Percentiles rank a stretch among this genome's conserved stretches.
Conservation (phyloP, 2,329 filamentous ascomycete genomes). For the Teratosphaeria viscida region DNA sequence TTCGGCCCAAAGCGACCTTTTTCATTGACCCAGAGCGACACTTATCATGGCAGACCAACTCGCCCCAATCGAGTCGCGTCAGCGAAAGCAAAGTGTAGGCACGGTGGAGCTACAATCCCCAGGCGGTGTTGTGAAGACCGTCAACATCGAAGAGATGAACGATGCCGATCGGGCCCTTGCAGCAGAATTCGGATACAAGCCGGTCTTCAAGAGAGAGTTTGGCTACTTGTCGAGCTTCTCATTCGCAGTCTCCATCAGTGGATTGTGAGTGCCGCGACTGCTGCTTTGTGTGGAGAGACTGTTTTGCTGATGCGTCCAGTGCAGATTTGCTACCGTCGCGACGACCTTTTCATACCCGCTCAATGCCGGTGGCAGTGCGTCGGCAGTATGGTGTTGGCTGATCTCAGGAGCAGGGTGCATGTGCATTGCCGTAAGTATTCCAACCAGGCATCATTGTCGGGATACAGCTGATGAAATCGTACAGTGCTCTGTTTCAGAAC, state of each 20-base stretch:
- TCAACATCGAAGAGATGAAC: slow-evolving; percentile 14
- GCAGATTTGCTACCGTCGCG: slow-evolving; percentile 41
- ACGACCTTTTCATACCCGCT: slow-evolving; percentile 48
- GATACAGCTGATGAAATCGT: not conserved
- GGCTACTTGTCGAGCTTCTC: slow-evolving; percentile 49
- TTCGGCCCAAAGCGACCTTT: not conserved
- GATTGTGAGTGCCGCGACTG: slow-evolving; percentile 31
- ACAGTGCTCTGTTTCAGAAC: slow-evolving; percentile 42
- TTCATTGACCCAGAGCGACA: not conserved
- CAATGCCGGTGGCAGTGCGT: slow-evolving; percentile 42
- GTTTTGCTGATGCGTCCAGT: not conserved
- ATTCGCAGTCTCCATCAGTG: slow-evolving; percentile 41
- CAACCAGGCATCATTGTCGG: not conserved
- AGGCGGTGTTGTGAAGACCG: slow-evolving; percentile 8
- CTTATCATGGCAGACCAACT: slow-evolving; percentile 6
- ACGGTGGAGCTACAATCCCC: slow-evolving; percentile 7
- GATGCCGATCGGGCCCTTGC: slow-evolving; percentile 18
- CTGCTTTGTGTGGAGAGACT: slow-evolving; percentile 18
- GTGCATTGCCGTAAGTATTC: slow-evolving; percentile 36
- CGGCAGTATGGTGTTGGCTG: slow-evolving; percentile 49
- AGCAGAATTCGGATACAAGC: slow-evolving; percentile 23
- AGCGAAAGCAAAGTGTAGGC: slow-evolving; percentile 5
- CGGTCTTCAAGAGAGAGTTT: slow-evolving; percentile 50
- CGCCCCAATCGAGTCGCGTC: slow-evolving; percentile 2
- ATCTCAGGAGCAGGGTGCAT: slow-evolving; percentile 47